phyloP scores from a whole-genome alignment of 805 yeast genomes.

The Wickerhamomyces chambardii region DNA sequence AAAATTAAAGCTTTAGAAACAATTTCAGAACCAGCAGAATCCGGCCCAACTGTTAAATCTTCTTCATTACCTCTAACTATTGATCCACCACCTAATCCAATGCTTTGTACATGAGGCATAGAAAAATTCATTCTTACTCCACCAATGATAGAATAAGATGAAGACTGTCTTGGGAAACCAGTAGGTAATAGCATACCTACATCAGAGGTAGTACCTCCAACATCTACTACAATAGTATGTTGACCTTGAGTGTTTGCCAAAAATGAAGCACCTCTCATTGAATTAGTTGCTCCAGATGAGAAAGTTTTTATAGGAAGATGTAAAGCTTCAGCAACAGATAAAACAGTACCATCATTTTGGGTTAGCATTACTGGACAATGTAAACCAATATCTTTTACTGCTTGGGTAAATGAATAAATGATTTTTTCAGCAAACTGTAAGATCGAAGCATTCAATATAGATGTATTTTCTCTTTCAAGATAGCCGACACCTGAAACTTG shows the following conservation, averaged over 20 bases:
- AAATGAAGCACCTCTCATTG: constrained; percentile 38
- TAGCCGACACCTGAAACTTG: constrained; percentile 33
- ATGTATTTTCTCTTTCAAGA: constrained; percentile 38
- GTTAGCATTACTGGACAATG: constrained; percentile 30
- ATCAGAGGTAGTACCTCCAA: constrained; percentile 44
- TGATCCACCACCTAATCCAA: constrained; percentile 45
- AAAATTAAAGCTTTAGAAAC: constrained; percentile 25
- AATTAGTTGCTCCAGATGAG: constrained; percentile 40
- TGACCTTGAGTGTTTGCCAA: constrained; percentile 22
- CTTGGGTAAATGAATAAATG: constrained; percentile 26
- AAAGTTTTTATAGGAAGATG: constrained; percentile 35
- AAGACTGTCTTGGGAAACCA: constrained; percentile 39
- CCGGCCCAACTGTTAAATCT: constrained; percentile 33
- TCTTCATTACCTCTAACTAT: constrained; percentile 22
- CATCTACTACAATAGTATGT: constrained; percentile 31
- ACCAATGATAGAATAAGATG: constrained; percentile 32
- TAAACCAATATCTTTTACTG: constrained; percentile 24
- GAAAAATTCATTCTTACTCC: constrained; percentile 41
- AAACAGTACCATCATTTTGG: constrained; percentile 40
- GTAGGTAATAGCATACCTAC: constrained; percentile 35
- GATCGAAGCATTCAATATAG: constrained; percentile 36
- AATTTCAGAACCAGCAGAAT: constrained; percentile 32
- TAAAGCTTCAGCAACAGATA: constrained; percentile 29
- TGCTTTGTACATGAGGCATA: constrained; percentile 40
- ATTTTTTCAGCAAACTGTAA: constrained; percentile 31